A percentile compares a stretch with the other conserved stretches of the same genome.
Conservation (phyloP, 2,329 filamentous ascomycete species). For the Ascochyta viciae-villosae region DNA sequence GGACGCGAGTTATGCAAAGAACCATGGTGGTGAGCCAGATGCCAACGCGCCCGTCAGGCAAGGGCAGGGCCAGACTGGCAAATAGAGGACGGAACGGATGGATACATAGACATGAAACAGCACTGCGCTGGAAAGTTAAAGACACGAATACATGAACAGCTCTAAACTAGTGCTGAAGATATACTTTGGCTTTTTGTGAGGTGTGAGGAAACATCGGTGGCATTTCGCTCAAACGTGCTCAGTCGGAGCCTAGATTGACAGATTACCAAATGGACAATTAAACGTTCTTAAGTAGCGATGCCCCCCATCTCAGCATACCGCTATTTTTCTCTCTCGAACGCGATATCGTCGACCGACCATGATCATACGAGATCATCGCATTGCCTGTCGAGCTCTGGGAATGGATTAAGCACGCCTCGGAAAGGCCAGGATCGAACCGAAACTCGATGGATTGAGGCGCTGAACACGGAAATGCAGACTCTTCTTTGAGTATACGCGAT, state of each 20-base stretch:
- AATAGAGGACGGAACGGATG: neutral
- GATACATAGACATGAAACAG: slow-evolving; percentile 4
- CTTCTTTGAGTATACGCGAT: too few relatives aligned
- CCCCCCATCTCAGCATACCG: neutral
- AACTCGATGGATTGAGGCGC: too few relatives aligned
- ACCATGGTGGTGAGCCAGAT: slow-evolving; percentile 51
- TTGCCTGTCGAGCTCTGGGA: neutral
- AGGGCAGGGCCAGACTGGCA: slow-evolving; percentile 15
- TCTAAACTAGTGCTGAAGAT: neutral
- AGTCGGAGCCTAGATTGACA: neutral
- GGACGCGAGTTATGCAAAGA: slow-evolving; percentile 46
- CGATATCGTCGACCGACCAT: too few relatives aligned
- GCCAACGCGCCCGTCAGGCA: slow-evolving; percentile 52
- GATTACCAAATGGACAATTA: neutral
- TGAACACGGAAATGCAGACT: too few relatives aligned
- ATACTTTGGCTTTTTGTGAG: neutral
- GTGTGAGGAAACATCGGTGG: neutral
- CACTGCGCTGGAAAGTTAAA: neutral
- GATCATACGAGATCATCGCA: neutral
- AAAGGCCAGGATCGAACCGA: too few relatives aligned
- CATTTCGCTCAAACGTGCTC: slow-evolving; percentile 17
- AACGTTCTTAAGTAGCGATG: neutral
- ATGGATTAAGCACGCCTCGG: too few relatives aligned
- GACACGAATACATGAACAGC: slow-evolving; percentile 1
- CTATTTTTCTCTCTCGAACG: too few relatives aligned